Evolutionary conservation across 768 basidiomycete genomes (phyloP).

Genomic region (Hygrocybe punicea): DNA sequence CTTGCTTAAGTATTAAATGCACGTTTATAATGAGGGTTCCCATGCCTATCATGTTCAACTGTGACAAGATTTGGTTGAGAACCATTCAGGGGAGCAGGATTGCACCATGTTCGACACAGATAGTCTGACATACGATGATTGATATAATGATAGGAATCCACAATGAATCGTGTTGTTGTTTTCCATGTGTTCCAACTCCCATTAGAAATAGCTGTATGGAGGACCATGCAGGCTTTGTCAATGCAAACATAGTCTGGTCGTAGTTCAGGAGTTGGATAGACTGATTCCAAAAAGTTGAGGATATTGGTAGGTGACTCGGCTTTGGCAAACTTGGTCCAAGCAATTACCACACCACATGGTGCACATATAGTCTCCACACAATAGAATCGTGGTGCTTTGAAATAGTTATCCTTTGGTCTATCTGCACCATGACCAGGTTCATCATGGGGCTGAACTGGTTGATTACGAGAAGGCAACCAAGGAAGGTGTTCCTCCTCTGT

Average conservation of each 20-base stretch:
- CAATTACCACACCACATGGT: slow-evolving; percentile 17
- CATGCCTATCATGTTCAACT: slow-evolving; percentile 20
- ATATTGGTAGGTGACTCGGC: slow-evolving; percentile 25
- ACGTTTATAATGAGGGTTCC: slow-evolving; percentile 16
- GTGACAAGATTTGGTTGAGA: slow-evolving; percentile 28
- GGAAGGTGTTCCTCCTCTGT: background rate
- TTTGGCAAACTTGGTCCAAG: slow-evolving; percentile 29
- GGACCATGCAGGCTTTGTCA: slow-evolving; percentile 6
- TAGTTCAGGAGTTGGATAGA: slow-evolving; percentile 17
- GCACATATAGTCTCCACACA: background rate
- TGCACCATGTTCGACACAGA: background rate
- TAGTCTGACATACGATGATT: background rate
- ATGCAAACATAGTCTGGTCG: slow-evolving; percentile 23
- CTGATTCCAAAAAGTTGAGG: slow-evolving; percentile 14
- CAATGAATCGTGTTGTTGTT: slow-evolving; percentile 20
- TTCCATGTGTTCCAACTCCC: slow-evolving; percentile 11
- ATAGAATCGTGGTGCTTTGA: background rate
- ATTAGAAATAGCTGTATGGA: slow-evolving; percentile 5
- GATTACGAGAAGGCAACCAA: background rate
- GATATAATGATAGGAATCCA: slow-evolving; percentile 23
- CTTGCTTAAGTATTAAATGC: slow-evolving; percentile 5
- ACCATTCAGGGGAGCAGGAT: slow-evolving; percentile 28
- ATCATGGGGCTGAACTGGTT: slow-evolving; percentile 6
- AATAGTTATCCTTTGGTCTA: slow-evolving; percentile 5
- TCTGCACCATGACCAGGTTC: slow-evolving; percentile 5